A percentile compares a stretch with the other conserved stretches of the same genome.
These are phyloP conservation scores for Epichloe sylvatica DNA, from an alignment of 2,329 filamentous ascomycete species.

Conservation along the genomic window DNA sequence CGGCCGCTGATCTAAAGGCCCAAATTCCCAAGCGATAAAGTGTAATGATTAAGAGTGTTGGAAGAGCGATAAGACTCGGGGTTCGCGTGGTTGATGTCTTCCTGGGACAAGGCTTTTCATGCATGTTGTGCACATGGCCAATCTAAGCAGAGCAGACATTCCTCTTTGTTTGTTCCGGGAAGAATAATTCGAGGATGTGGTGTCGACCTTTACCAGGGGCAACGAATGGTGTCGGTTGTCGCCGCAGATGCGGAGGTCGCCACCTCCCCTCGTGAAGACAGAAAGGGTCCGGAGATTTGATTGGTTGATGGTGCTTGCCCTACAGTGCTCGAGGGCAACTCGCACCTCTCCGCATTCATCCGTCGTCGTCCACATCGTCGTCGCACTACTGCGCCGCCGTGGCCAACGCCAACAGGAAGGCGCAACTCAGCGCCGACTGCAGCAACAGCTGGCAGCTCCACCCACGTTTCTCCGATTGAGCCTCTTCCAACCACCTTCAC, in stretches of 20 bases:
- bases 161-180: neutral
- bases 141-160: neutral
- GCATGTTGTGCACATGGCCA: neutral
- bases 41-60: neutral
- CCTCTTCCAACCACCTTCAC: slow-evolving; percentile 5
- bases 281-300: neutral
- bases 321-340: neutral
- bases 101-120: neutral
- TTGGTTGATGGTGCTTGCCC: neutral
- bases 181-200: neutral
- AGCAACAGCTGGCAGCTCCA: slow-evolving; percentile 5
- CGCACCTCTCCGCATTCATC: slow-evolving; percentile 2
- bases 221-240: slow-evolving; percentile 1
- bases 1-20: neutral
- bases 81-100: neutral
- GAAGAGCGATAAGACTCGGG: neutral
- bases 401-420: neutral
- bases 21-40: neutral
- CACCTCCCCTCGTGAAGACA: slow-evolving; percentile 12
- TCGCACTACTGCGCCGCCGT: neutral
- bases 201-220: neutral
- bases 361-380: neutral
- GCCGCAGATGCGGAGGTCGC: slow-evolving; percentile 19
- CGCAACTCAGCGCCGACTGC: neutral
- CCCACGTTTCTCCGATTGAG: slow-evolving; percentile 5